Base-by-base conservation (phyloP, 1,284 basidiomycete genomes). In the Trichosporon sp. region DNA sequence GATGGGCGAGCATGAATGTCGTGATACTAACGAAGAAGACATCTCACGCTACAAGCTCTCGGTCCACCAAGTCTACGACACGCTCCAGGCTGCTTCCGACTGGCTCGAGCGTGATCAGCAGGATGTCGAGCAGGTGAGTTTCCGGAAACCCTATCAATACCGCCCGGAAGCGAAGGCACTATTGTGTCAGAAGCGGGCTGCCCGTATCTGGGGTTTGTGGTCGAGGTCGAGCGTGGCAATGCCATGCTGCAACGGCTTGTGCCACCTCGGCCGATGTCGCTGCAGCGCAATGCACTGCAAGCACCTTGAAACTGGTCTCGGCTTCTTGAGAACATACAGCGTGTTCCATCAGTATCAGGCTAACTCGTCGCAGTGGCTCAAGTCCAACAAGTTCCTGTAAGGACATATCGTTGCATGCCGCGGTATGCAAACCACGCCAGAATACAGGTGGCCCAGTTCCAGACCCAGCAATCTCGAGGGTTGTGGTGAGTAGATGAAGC, bases 341-440 rank as follows among this genome's bases (percentile, higher is more conserved):
- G 44, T 29, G 21, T 36, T 36, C 34, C 49, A 36, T 63, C 27
- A 59, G 36, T 10, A 56, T 19, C 8, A 5, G 14, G 57, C 61
- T 64, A 56, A 62, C 49, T 21, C 36, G 19, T 11, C 61, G 60
- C 73, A 81, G 61, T 91, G 89, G 89, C 78, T 91, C 62, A 80
- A 82, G 65, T 77, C 80, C 62, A 78, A 82, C 73, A 71, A 77
- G 67, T 80, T 74, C 71, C 68, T 81, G 29, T 79, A 65, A 65
- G 58, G 19, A 37, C 16, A 6, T 4, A 19, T 19, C 36, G 36
- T n/a, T n/a, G 19, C 40, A 16, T 9, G 40, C 16, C 40, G 40
- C 9, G 40, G 40, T 44, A 21, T n/a, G 40, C 9, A 44, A 16
- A 44, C 6, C 19, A 11, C 16, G 13, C 36, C 7, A 37, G 32